Base-by-base conservation (phyloP, 306 rosid genomes). In the Herpetospermum pedunculosum region DNA sequence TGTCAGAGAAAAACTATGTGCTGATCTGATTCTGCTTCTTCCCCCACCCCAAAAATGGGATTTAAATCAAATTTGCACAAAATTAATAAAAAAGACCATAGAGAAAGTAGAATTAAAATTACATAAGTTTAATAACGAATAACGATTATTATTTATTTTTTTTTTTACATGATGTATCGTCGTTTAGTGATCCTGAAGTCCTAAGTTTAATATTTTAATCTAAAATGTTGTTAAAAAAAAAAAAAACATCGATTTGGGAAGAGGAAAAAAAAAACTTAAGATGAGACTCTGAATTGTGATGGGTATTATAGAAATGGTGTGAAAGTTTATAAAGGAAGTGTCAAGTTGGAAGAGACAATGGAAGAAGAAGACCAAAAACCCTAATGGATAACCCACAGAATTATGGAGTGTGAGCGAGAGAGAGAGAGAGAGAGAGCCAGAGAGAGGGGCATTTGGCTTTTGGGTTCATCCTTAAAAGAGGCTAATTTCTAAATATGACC, bases 371-470 rank as follows among this genome's bases (percentile, higher is more conserved):
- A 52, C 65, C 18, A 29, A 58, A 52, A 29, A 68, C 32, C 54
- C 73, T 25, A 41, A 44, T 41, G 54, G 73, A 68, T 68, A 68
- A 68, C 73, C 73, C 73, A 68, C 73, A 68, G 73, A 68, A 41
- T 68, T 16, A 44, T 43, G 52, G 72, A 23, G 50, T 4, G 16
- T 59, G n/a, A 30, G 8, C 14, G 1, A 18, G 8, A 37, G 9
- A n/a, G 10, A 18, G 15, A 2, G 14, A 7, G 70, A 2, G 46
- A n/a, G 4, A 32, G 26, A 52, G 60, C n/a, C n/a, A n/a, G n/a
- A n/a, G n/a, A n/a, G 3, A 54, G 25, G 15, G 32, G 35, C 8
- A 30, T 32, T 60, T 32, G 68, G 28, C 16, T n/a, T 40, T 65
- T 38, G 72, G 47, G 18, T 19, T 38, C 54, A 44, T 68, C 48